These are phyloP conservation scores for Kurtzmaniella natalensis DNA, from an alignment of 1,139 yeast genomes.

Conservation along the genomic window DNA sequence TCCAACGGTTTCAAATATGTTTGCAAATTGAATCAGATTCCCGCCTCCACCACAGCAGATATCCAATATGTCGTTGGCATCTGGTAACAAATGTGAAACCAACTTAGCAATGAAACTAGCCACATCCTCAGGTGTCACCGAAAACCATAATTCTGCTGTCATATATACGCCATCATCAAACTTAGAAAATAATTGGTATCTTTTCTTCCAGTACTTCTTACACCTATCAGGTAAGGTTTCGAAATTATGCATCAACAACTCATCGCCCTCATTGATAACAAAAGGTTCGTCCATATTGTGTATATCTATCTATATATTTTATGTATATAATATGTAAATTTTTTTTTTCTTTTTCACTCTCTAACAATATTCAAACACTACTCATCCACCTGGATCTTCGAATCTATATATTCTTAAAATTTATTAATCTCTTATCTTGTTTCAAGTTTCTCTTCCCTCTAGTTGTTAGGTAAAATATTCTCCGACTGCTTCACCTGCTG, in stretches of 20 bases:
- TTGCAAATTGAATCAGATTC: constrained; percentile 79
- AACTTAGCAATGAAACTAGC: constrained; percentile 64
- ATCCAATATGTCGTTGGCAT: constrained; percentile 51
- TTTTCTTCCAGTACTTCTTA: constrained; percentile 55
- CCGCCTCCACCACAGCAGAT: constrained; percentile 97
- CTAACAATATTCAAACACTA: too few species aligned
- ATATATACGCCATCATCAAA: constrained; percentile 71
- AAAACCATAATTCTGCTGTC: constrained; percentile 79
- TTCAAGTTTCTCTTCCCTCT: too few species aligned
- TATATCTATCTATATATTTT: too few species aligned
- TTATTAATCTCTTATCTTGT: too few species aligned
- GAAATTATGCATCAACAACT: constrained; percentile 35
- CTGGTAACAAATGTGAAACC: constrained; percentile 34
- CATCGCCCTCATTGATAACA: constrained; percentile 22
- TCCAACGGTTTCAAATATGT: constrained; percentile 50
- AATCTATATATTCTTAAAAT: too few species aligned
- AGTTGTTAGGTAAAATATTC: too few species aligned
- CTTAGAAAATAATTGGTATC: constrained; percentile 54
- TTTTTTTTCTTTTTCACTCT: too few species aligned
- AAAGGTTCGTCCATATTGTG: too few species aligned
- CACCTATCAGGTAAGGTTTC: constrained; percentile 38
- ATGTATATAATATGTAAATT: too few species aligned
- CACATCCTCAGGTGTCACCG: constrained; percentile 82
- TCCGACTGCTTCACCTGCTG: too few species aligned
- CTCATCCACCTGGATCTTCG: too few species aligned